phyloP scores from a whole-genome alignment of 176 grass and related monocot species.

The Tillandsia fasciculata region DNA sequence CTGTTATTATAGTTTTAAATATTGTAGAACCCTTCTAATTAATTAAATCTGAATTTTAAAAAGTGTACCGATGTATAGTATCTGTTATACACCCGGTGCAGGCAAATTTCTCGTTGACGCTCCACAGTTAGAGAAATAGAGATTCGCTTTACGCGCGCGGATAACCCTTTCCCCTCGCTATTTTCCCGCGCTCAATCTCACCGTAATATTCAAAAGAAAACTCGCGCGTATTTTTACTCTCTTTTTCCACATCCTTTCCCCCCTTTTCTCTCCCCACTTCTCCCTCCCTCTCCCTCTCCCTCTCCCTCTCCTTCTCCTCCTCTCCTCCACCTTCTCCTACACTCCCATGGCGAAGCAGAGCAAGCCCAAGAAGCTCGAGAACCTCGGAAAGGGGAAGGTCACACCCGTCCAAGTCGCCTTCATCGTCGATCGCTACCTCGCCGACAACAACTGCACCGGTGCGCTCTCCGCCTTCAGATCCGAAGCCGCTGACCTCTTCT shows the following conservation, averaged over 20 bases:
- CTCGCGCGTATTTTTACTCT: not conserved
- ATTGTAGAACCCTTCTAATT: too few species aligned
- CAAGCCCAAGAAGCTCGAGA: constrained; percentile 8
- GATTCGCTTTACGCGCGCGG: not conserved
- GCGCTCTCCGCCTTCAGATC: constrained; percentile 59
- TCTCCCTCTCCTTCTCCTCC: not conserved
- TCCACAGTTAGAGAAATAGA: not conserved
- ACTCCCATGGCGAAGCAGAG: constrained; percentile 16
- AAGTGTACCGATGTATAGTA: too few species aligned
- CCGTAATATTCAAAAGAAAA: not conserved
- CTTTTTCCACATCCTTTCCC: not conserved
- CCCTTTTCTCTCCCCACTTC: not conserved
- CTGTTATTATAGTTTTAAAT: too few species aligned
- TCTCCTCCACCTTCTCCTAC: not conserved
- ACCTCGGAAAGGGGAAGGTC: constrained; percentile 40
- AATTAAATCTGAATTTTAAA: too few species aligned
- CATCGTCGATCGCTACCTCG: constrained; percentile 83
- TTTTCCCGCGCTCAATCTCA: not conserved
- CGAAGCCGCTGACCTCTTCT: constrained; percentile 48
- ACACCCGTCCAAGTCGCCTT: constrained; percentile 66
- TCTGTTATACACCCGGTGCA: not conserved
- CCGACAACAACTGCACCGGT: constrained; percentile 48
- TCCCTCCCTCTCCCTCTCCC: not conserved
- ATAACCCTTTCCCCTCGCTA: not conserved
- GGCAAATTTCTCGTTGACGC: not conserved